Evolutionary conservation across 148 eudicot species (phyloP), one percentile per base, ranked within the genome.

Genomic region (Camellia lanceoleosa): DNA sequence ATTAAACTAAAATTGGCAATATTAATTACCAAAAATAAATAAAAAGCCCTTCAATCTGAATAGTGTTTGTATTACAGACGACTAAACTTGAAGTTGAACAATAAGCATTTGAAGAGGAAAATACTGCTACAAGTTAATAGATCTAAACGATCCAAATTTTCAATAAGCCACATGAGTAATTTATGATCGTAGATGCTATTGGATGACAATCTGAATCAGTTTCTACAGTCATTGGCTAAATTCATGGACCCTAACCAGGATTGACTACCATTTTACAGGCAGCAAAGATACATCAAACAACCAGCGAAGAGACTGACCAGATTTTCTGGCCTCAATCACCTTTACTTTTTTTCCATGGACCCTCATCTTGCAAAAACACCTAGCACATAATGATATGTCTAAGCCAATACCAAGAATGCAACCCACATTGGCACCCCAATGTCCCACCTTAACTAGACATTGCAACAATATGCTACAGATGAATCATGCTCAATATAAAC

Each of bases 341-440:
- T 83, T 83, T 42, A 56, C 51, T 30, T 73, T 72, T 83, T 85
- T 68, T 81, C 55, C 20, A 72, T 66, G 59, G 76, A 71, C 84
- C 79, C 19, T 84, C 79, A 73, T 84, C 87, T 84, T 88, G 77
- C 81, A 80, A 68, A 58, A 75, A 79, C 68, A 49, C 56, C 62
- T 62, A 52, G 47, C 71, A 75, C 77, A 64, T 84, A 81, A 72
- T 41, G 14, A 67, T 19, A 56, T 65, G 72, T 54, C 61, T 59
- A 16, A 64, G 58, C 66, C 49, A 54, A 38, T 3, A 15, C 66
- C 23, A 63, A 76, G 58, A 46, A 76, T 19, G 67, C n/a, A 62
- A 70, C 9, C 56, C 11, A 23, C n/a, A 7, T 44, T 19, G 69
- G 58, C 51, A 75, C 67, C 61, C 18, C 30, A 68, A 66, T 41